Base-by-base conservation (phyloP, 2,329 filamentous ascomycete species). In the Westerdykella sp. region DNA sequence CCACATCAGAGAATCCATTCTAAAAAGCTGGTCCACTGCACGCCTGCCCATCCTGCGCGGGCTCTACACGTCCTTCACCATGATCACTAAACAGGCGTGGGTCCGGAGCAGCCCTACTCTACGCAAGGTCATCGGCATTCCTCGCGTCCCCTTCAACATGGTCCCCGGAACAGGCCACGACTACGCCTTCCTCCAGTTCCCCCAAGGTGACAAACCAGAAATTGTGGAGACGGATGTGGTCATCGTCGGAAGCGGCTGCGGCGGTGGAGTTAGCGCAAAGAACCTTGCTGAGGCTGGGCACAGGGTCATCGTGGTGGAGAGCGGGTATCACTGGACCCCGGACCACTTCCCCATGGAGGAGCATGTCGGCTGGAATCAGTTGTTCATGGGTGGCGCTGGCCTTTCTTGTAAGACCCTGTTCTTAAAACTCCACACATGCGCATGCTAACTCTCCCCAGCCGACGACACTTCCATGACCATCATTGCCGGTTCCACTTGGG, bases 241-340 rank as follows among this genome's bases (percentile, higher is more conserved):
- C 34, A 81, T 96, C 45, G 76, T 96, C 15, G 90, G 90, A 2
- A 93, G 86, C 31, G 90, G 90, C 22, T 94, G 87, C 55, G 90
- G 90, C 49, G 89, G 86, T 34, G 87, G 77, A 9, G 88, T 95
- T 0, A 79, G 77, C 30, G 89, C 90, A 18, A 90, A 90, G 65
- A 84, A 86, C 40, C 70, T 95, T 1, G 80, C 89, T 9, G 83
- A 89, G 65, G 85, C 83, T 1, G 87, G 85, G 4, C 74, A 85
- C 50, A 73, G 74, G 15, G 87, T 95, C 22, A 64, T 95, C 4
- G 86, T 96, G 1, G 82, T 88, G 3, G 88, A 94, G 53, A 93
- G 93, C 62, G 80, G 79, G 1, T 88, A 90, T 62, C 79, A 93
- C 60, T 91, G 85, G 69, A 70, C 81, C 1, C 77, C 85, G 0